Evolutionary conservation across 805 yeast species (phyloP).

Genomic region (Kluyveromyces aestuarii): DNA sequence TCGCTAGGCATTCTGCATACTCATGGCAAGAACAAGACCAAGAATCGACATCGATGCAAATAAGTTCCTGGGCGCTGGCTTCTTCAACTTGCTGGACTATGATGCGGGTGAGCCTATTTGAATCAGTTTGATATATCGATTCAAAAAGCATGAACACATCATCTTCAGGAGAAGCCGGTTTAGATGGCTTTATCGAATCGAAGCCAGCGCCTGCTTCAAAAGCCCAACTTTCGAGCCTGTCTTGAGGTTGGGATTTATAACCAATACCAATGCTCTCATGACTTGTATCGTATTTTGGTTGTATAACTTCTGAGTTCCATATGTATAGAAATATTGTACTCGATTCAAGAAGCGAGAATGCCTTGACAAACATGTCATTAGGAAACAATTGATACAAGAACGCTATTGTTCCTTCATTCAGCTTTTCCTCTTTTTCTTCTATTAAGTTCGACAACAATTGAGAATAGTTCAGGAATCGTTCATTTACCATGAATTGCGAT

Average conservation of each 20-base stretch:
- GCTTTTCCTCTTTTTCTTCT: slow-evolving; percentile 9
- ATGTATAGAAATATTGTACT: slow-evolving; percentile 26
- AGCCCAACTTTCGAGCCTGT: neutral
- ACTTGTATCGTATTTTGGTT: neutral
- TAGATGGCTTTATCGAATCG: neutral
- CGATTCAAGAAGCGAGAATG: slow-evolving; percentile 27
- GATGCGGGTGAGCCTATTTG: slow-evolving; percentile 10
- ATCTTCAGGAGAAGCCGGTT: neutral
- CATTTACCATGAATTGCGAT: neutral
- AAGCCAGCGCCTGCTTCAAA: neutral
- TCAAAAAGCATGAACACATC: neutral
- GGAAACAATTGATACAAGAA: slow-evolving; percentile 27
- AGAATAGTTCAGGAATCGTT: slow-evolving; percentile 14
- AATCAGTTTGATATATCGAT: slow-evolving; percentile 5
- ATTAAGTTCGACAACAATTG: slow-evolving; percentile 15
- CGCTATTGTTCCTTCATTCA: slow-evolving; percentile 23
- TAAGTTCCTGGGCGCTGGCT: slow-evolving; percentile 9
- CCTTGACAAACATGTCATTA: slow-evolving; percentile 24
- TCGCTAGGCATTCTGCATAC: slow-evolving; percentile 8
- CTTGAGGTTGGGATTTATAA: neutral
- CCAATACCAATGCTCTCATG: neutral
- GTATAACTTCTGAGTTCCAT: neutral
- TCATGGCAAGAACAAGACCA: slow-evolving; percentile 30
- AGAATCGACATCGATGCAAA: slow-evolving; percentile 21
- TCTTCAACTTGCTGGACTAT: slow-evolving; percentile 17